Evolutionary conservation across 495 filamentous ascomycete species (phyloP), one percentile per base, ranked within the genome.

Genomic region (Tricharina praecox): DNA sequence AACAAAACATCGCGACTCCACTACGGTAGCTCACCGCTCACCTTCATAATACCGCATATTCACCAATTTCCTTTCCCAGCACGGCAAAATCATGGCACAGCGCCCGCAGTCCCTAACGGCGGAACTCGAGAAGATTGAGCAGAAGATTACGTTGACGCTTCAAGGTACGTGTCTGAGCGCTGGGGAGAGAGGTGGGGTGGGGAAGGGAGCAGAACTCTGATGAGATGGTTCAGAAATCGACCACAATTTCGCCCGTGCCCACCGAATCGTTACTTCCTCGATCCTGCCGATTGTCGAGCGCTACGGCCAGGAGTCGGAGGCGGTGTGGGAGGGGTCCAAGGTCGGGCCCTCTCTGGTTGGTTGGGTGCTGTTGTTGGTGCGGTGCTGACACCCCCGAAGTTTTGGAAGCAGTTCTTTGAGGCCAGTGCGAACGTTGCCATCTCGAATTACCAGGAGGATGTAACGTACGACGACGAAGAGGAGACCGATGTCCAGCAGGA

Each of bases 381-480:
- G n/a, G n/a, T n/a, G n/a, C n/a, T n/a, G n/a, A n/a, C n/a, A n/a
- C n/a, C n/a, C n/a, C n/a, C n/a, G n/a, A 55, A 92, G 83, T 96
- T 95, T 66, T 97, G 90, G 90, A 96, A 95, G 65, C 84, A 93
- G 68, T 96, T 97, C 74, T 97, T 97, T 66, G 90, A 97, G 67
- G 84, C 88, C 46, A 90, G 82, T 36, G 90, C 90, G 62, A 97
- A 97, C 56, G 88, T 96, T 20, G 90, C 85, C 2, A 74, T 97
- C n/a, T 92, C 86, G 9, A 85, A 86, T 41, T 94, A 96, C 62
- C 87, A 93, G 63, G 90, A 93, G 56, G 75, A 73, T 23, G 61
- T 64, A 9, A 68, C 75, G 2, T 39, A 72, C 66, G 10, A 66
- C 65, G 36, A 66, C 51, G 40, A 64, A 60, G 34, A 62, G 58